Conservation (phyloP, 2,329 filamentous ascomycete genomes). For the Chaetomiaceae sp. region DNA sequence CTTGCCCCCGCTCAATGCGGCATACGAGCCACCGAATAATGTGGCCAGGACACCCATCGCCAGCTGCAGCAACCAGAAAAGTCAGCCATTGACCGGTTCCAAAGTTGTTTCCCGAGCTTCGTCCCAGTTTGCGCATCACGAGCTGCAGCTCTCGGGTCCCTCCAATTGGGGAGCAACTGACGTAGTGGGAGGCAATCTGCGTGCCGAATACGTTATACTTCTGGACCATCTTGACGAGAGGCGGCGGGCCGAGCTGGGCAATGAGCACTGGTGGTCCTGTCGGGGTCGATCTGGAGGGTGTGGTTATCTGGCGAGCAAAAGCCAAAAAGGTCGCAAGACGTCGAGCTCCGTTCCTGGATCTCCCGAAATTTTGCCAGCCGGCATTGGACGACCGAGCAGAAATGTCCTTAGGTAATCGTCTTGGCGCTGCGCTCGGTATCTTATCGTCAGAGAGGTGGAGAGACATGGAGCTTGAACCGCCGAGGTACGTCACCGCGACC, state of each 20-base stretch:
- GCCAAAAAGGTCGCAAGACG: conserved; percentile 24
- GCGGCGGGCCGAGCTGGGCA: conserved; percentile 24
- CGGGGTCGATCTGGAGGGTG: conserved; percentile 20
- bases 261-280: conserved; percentile 25
- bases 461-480: background rate
- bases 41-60: conserved; percentile 50
- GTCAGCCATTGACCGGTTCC: conserved; percentile 15
- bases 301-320: conserved; percentile 6
- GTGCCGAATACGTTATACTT: conserved; percentile 53
- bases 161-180: conserved; percentile 33
- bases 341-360: conserved; percentile 12
- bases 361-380: conserved; percentile 23
- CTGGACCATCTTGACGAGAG: conserved; percentile 39
- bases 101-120: conserved; percentile 9
- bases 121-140: too few relatives aligned
- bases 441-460: conserved; percentile 2
- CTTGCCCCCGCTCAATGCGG: conserved; percentile 41
- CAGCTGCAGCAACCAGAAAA: conserved; percentile 36
- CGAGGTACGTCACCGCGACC: conserved; percentile 2
- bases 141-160: too few relatives aligned
- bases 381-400: background rate
- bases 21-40: conserved; percentile 45
- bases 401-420: background rate
- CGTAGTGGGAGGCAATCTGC: conserved; percentile 56
- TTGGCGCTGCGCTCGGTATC: background rate